Evolutionary conservation across 2,329 filamentous ascomycete genomes (phyloP).

Genomic region (Ilyonectria robusta): DNA sequence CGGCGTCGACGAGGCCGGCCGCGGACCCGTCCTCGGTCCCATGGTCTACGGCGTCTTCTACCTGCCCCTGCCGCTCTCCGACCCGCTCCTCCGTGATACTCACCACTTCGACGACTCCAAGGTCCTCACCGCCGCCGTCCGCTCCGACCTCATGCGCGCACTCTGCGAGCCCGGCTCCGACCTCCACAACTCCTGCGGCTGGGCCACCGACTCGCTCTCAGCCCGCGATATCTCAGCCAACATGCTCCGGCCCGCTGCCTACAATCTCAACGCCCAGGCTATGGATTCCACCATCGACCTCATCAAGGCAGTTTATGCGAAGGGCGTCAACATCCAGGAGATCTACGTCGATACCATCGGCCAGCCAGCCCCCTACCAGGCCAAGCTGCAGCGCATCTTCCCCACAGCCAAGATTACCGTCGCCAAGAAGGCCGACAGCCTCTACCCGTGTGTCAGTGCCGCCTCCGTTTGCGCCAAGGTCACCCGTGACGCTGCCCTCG

Average conservation of each 20-base stretch:
- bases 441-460: constrained; percentile 94
- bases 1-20: constrained; percentile 93
- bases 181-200: constrained; percentile 76
- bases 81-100: constrained; percentile 80
- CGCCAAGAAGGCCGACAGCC: constrained; percentile 90
- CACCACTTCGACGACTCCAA: constrained; percentile 98
- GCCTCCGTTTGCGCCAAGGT: constrained; percentile 97
- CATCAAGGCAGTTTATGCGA: constrained; percentile 81
- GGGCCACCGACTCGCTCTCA: constrained; percentile 86
- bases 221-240: constrained; percentile 85
- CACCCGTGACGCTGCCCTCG: constrained; percentile 90
- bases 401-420: constrained; percentile 82
- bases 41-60: constrained; percentile 82
- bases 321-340: constrained; percentile 86
- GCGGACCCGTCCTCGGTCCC: constrained; percentile 90
- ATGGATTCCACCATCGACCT: constrained; percentile 91
- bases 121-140: constrained; percentile 85
- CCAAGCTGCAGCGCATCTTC: constrained; percentile 86
- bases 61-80: constrained; percentile 80
- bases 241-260: constrained; percentile 79
- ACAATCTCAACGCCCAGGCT: constrained; percentile 97
- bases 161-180: constrained; percentile 76
- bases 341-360: constrained; percentile 98
- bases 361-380: constrained; percentile 85
- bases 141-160: constrained; percentile 76